phyloP scores from a whole-genome alignment of 2,329 filamentous ascomycete genomes.

The Colletotrichum lindemuthianum region DNA sequence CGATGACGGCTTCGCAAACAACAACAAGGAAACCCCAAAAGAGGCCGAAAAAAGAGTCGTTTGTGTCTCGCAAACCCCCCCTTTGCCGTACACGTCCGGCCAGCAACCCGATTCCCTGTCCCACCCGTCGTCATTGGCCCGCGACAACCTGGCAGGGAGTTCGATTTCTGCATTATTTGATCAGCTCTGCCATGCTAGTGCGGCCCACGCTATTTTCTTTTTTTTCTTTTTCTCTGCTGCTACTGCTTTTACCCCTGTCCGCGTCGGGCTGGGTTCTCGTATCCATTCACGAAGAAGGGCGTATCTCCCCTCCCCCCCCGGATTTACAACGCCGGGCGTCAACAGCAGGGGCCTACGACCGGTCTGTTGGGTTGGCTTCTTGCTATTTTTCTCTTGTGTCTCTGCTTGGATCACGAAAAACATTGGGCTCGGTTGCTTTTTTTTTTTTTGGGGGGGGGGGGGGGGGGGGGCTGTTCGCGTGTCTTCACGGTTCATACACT shows the following conservation, averaged over 20 bases:
- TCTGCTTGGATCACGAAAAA: neutral
- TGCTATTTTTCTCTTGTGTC: neutral
- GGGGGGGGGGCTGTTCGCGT: slow-evolving; percentile 10
- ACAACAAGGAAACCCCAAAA: neutral
- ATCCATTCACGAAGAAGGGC: slow-evolving; percentile 2
- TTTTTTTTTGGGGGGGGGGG: too few species aligned
- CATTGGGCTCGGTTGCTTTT: neutral
- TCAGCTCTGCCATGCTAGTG: slow-evolving; percentile 17
- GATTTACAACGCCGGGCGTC: slow-evolving; percentile 29
- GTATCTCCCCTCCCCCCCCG: slow-evolving; percentile 2
- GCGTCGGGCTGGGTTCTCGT: slow-evolving; percentile 16
- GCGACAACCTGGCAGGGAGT: slow-evolving; percentile 12
- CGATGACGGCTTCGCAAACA: too few species aligned
- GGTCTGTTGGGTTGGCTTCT: neutral
- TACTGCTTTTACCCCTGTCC: neutral
- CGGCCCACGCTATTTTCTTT: slow-evolving; percentile 27
- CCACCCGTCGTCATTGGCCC: slow-evolving; percentile 16
- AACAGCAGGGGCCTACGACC: neutral
- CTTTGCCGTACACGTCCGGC: slow-evolving; percentile 11
- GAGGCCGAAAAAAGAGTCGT: slow-evolving; percentile 9
- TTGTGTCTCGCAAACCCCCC: slow-evolving; percentile 24
- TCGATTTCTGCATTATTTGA: slow-evolving; percentile 16
- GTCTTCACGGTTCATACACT: neutral
- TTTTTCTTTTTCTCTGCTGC: neutral
- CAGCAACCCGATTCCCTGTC: slow-evolving; percentile 12